Evolutionary conservation across 2,329 filamentous ascomycete species (phyloP), one percentile per base, ranked within the genome.

Genomic region (Aspergillus spinulosporus): DNA sequence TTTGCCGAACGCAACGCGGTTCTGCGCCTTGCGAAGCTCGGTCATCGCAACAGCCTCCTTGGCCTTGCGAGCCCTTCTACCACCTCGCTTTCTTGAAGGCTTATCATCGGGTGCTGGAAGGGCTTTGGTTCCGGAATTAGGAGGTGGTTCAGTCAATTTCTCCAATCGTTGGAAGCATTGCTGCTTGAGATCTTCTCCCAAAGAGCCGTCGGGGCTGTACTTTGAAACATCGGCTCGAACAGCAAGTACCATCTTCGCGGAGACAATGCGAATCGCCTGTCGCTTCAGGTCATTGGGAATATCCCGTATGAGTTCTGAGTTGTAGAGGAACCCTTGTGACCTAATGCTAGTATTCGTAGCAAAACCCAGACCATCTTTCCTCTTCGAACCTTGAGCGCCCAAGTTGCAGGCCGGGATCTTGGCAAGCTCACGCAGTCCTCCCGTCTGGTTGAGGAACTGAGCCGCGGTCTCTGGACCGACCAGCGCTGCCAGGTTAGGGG

Each of bases 21-120:
- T 99, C 75, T 97, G 94, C 3, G 92, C 92, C 74, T 97, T 97
- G 62, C 92, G 87, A 31, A 99, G 80, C 54, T 99, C 94, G 0
- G 94, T 99, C 91, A 97, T 96, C 58, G 94, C 93, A 5, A 90
- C 90, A 3, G 93, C 92, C 74, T 96, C 94, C 82, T 99, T 99
- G 58, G 93, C 93, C 74, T 96, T 96, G 56, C 94, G 82, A 9
- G 92, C 94, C 62, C 92, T 83, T 54, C 93, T 82, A 50, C 94
- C 94, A 73, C 94, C 94, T 62, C 94, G 89, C 74, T 99, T 99
- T 34, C 92, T 83, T 0, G 90, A 87, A 1, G 92, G 94, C 73
- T 97, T 99, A 74, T 99, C 94, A 69, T 97, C 94, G 0, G 94
- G 94, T 0, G 90, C 90, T 1, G 93, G 93, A 0, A 97, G 83